Evolutionary conservation across 768 basidiomycete genomes (phyloP).

Genomic region (Trametes meyenii): DNA sequence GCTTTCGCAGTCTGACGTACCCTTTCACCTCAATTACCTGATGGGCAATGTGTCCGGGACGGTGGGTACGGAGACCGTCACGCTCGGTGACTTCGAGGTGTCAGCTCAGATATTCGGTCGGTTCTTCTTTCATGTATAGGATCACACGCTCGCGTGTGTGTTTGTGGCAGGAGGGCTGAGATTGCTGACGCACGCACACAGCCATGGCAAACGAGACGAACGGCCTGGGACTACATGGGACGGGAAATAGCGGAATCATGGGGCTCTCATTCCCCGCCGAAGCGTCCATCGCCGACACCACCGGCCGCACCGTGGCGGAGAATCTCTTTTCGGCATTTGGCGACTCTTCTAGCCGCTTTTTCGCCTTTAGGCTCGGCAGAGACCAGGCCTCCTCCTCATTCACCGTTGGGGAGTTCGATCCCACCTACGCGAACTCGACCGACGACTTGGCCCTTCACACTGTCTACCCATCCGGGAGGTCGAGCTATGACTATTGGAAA

Average conservation of each 20-base stretch:
- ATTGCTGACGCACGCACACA: constrained; percentile 25
- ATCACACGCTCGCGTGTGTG: no score
- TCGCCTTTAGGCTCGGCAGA: constrained; percentile 53
- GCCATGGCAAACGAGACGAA: constrained; percentile 48
- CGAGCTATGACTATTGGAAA: constrained; percentile 60
- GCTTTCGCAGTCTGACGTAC: constrained; percentile 34
- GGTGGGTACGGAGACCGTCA: constrained; percentile 49
- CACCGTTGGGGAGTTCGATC: constrained; percentile 54
- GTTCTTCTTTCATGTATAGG: constrained; percentile 4
- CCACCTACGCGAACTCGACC: constrained; percentile 36
- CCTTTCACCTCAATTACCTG: constrained; percentile 55
- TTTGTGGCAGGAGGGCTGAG: background rate
- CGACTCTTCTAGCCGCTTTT: constrained; percentile 44
- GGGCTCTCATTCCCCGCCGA: constrained; percentile 54
- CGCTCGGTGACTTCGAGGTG: constrained; percentile 48
- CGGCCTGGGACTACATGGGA: constrained; percentile 46
- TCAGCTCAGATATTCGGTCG: constrained; percentile 52
- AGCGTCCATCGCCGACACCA: constrained; percentile 47
- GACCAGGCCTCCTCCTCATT: constrained; percentile 45
- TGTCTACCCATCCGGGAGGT: constrained; percentile 38
- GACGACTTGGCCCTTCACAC: constrained; percentile 40
- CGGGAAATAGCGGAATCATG: constrained; percentile 56
- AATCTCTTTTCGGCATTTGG: constrained; percentile 49
- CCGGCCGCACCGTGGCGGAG: constrained; percentile 49
- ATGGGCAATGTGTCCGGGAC: constrained; percentile 50